These are phyloP conservation scores for Galerina sulciceps DNA, from an alignment of 768 basidiomycete species.

Conservation along the genomic window DNA sequence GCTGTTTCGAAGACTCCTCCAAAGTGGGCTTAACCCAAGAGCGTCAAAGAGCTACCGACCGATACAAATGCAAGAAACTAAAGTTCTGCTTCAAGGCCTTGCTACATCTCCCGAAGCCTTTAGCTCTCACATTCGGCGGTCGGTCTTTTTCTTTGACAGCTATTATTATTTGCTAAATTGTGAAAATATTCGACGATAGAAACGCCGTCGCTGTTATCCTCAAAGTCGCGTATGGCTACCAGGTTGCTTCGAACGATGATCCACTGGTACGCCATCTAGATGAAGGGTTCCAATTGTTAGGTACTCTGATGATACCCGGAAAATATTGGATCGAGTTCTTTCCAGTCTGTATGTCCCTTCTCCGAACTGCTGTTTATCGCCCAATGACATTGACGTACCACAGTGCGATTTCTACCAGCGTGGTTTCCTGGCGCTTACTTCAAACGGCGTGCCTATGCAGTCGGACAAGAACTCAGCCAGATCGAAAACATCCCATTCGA, in stretches of 20 bases:
- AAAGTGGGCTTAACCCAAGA: slow-evolving; percentile 38
- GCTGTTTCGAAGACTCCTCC: slow-evolving; percentile 39
- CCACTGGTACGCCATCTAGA: slow-evolving; percentile 35
- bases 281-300: slow-evolving; percentile 30
- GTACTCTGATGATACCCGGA: slow-evolving; percentile 31
- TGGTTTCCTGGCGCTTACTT: slow-evolving; percentile 50
- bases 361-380: neutral
- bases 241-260: slow-evolving; percentile 36
- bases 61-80: slow-evolving; percentile 33
- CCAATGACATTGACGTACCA: neutral
- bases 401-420: slow-evolving; percentile 42
- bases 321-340: slow-evolving; percentile 44
- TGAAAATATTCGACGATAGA: slow-evolving; percentile 14
- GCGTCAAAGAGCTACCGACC: slow-evolving; percentile 35
- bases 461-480: slow-evolving; percentile 18
- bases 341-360: slow-evolving; percentile 34
- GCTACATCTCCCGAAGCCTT: neutral
- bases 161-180: neutral
- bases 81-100: slow-evolving; percentile 34
- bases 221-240: slow-evolving; percentile 46
- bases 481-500: slow-evolving; percentile 30
- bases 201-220: slow-evolving; percentile 39
- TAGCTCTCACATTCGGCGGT: slow-evolving; percentile 33
- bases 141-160: neutral
- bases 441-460: slow-evolving; percentile 32